Conservation (phyloP, 78 protist species). For the Dictyostelium discoideum region dicty_2.7 NC_007091.3:2545501-2546000, state of each 20-base stretch:
- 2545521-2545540: background rate
- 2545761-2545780: constrained; percentile 23
- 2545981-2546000: constrained; percentile 51
- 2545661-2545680: constrained; percentile 45
- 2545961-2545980: constrained; percentile 23
- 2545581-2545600: constrained; percentile 42
- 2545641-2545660: constrained; percentile 42
- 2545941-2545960: background rate
- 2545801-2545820: background rate
- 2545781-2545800: background rate
- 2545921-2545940: background rate
- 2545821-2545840: constrained; percentile 20
- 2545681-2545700: constrained; percentile 35
- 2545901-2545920: background rate
- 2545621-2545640: constrained; percentile 6
- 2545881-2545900: background rate
- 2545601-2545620: constrained; percentile 26
- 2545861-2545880: background rate
- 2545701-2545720: constrained; percentile 41
- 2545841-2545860: background rate
- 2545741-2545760: background rate
- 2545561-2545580: constrained; percentile 5
- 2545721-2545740: constrained; percentile 21
- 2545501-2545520: background rate
- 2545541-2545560: background rate